Base-by-base conservation (phyloP, 2,329 filamentous ascomycete species). In the Cercospora sojina region DNA sequence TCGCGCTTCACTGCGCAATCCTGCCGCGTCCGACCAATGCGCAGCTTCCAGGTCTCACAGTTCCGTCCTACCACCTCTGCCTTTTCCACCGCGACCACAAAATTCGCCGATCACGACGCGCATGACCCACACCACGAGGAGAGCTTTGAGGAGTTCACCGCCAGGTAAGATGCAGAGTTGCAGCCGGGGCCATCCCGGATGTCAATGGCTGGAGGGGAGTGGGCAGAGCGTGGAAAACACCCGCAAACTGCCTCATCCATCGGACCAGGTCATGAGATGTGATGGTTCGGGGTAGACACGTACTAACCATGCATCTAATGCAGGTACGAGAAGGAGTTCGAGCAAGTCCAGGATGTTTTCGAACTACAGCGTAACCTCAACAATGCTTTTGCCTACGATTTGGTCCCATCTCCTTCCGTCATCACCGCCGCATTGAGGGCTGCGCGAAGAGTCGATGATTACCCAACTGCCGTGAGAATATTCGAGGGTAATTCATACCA, bases 331-430 rank as follows among this genome's bases (percentile, higher is more conserved):
- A 97, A 97, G 88, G 95, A 99, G 85, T 99, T 99, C 79, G 94
- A 99, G 71, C 83, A 84, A 78, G 95, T 99, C 73, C 92, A 98
- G 84, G 95, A 99, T 85, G 94, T 98, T 79, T 99, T 99, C 82
- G 95, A 99, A 89, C 92, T 99, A 79, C 78, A 93, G 87, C 91
- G 93, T 82, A 97, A 97, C 86, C 87, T 97, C 79, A 99, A 99
- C 90, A 99, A 99, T 85, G 94, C 93, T 80, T 99, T 99, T 84
- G 95, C 95, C 79, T 99, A 99, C 90, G 95, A 99, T 89, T 90
- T 99, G 78, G 95, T 99, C 73, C 95, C 96, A 78, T 95, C 94
- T 53, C 89, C 94, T 72, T 88, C 91, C 74, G 95, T 99, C 79
- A 87, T 97, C 81, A 88, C 88, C 76, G 93, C 95, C 76, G 95